Evolutionary conservation across 805 yeast genomes (phyloP).

Genomic region (Candida montana): DNA sequence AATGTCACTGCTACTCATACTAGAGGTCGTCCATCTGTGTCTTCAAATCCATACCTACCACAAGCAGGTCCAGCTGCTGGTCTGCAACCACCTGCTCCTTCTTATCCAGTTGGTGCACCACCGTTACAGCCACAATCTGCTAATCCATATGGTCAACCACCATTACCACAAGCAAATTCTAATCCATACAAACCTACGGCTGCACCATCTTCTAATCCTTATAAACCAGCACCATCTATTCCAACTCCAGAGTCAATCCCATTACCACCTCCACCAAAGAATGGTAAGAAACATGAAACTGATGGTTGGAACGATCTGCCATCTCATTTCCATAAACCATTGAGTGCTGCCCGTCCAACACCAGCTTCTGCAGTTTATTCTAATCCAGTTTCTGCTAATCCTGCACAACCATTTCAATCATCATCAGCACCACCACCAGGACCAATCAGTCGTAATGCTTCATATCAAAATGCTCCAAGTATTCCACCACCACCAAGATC

Average conservation of each 20-base stretch:
- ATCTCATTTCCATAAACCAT: slow-evolving; percentile 36
- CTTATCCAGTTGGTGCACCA: slow-evolving; percentile 15
- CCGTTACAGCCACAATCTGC: slow-evolving; percentile 4
- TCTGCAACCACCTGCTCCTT: slow-evolving; percentile 4
- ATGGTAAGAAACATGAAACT: slow-evolving; percentile 36
- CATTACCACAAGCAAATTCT: slow-evolving; percentile 1
- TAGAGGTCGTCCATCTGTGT: slow-evolving; percentile 9
- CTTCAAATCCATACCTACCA: slow-evolving; percentile 6
- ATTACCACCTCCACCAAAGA: slow-evolving; percentile 26
- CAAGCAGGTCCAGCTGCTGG: slow-evolving; percentile 1
- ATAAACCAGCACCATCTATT: slow-evolving; percentile 24
- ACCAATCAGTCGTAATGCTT: slow-evolving; percentile 15
- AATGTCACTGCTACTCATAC: neutral
- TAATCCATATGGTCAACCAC: slow-evolving; percentile 5
- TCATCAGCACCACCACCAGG: slow-evolving; percentile 22
- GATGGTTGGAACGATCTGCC: slow-evolving; percentile 77
- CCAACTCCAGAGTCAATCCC: slow-evolving; percentile 19
- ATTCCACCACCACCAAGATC: slow-evolving; percentile 33
- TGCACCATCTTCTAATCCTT: slow-evolving; percentile 20
- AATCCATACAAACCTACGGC: slow-evolving; percentile 22
- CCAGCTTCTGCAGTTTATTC: slow-evolving; percentile 36
- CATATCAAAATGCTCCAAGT: slow-evolving; percentile 24
- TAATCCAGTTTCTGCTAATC: slow-evolving; percentile 13
- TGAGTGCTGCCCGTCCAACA: slow-evolving; percentile 34
- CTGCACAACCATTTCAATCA: slow-evolving; percentile 22